Evolutionary conservation across 1,139 yeast genomes (phyloP), one percentile per base, ranked within the genome.

Genomic region (Saccharomyces hybrid): DNA sequence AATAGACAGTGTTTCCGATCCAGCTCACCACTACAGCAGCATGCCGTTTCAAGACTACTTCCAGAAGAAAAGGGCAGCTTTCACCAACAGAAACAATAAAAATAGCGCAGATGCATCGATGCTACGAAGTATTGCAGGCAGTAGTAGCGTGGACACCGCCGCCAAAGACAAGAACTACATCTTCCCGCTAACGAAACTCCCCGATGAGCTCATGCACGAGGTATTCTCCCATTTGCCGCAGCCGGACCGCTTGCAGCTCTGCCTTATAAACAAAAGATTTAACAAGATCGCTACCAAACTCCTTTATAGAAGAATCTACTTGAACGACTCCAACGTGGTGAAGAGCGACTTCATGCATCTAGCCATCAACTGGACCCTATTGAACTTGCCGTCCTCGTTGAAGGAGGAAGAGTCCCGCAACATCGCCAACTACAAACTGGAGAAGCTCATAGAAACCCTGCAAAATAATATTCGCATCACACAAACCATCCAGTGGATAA

Each of bases 241-340:
- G 53, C 52, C 51, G 8, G 71, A 69, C 49, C 63, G 70, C 52
- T 51, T 68, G 14, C 58, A 48, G 4, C 52, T 64, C 41, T 61
- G 69, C 14, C 51, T 60, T 16, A 54, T 68, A 11, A 64, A 59
- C 51, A 61, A 56, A 47, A 59, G 62, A 51, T 61, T 61, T 47
- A 53, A 68, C 51, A 55, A 56, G 34, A 54, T 70, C 7, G 70
- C 69, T 4, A 64, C 62, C 28, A 65, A 65, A 52, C 52, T 69
- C 50, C 41, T 70, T 11, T 70, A 70, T 57, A 63, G 70, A 51
- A 58, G 71, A 53, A 68, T 70, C 19, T 70, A 70, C 54, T 56
- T 70, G 32, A 70, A 70, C 52, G 73, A 70, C 53, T 69, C 72
- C n/a, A 69, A 69, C 48, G 72, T 70, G 41, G 71, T 70, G 4